Percentiles rank a stretch among this genome's conserved stretches.
These are phyloP conservation scores for Trichoderma sp. DNA, from an alignment of 2,329 filamentous ascomycete species.

Conservation along the genomic window DNA sequence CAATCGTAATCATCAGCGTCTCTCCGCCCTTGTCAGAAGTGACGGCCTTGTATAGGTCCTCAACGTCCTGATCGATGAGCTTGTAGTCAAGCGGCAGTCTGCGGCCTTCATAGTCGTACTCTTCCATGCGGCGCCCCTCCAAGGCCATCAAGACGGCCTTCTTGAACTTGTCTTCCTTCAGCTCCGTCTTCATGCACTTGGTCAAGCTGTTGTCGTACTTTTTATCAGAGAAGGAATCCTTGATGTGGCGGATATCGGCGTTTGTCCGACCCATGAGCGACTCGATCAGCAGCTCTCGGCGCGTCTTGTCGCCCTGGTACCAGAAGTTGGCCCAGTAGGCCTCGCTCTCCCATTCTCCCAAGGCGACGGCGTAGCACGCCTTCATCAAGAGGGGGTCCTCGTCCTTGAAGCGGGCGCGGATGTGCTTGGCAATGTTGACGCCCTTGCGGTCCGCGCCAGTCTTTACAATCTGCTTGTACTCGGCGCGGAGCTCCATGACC, in stretches of 20 bases:
- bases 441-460: conserved; percentile 72
- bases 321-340: conserved; percentile 98
- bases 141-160: conserved; percentile 82
- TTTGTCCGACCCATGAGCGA: conserved; percentile 88
- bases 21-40: conserved; percentile 81
- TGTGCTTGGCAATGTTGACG: conserved; percentile 84
- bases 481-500: conserved; percentile 78
- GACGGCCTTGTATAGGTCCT: conserved; percentile 69
- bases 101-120: conserved; percentile 68
- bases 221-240: conserved; percentile 86
- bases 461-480: conserved; percentile 91
- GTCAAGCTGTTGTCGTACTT: conserved; percentile 82
- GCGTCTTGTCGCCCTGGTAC: conserved; percentile 85
- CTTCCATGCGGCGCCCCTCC: conserved; percentile 82
- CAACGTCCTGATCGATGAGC: conserved; percentile 71
- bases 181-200: conserved; percentile 87
- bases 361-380: conserved; percentile 84
- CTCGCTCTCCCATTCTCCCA: conserved; percentile 90
- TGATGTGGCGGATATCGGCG: conserved; percentile 84
- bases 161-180: conserved; percentile 96
- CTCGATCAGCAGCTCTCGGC: conserved; percentile 90
- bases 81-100: conserved; percentile 60
- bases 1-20: conserved; percentile 82
- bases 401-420: conserved; percentile 75
- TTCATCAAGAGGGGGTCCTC: conserved; percentile 80